These are phyloP conservation scores for Solanum verrucosum DNA, from an alignment of 257 asterid genomes.

Conservation along the genomic window DNA sequence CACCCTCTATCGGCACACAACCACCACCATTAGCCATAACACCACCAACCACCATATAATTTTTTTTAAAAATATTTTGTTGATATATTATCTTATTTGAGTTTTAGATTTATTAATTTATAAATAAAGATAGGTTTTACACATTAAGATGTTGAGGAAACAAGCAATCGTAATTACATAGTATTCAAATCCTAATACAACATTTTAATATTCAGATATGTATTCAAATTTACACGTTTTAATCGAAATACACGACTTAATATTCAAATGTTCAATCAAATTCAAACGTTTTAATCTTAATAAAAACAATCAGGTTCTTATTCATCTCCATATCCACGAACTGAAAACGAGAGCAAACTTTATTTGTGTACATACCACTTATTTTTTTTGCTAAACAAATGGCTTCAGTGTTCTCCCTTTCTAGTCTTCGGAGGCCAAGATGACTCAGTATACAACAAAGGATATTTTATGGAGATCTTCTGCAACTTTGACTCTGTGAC, in stretches of 20 bases:
- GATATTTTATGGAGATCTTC: conserved; percentile 48
- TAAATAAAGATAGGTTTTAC: neutral
- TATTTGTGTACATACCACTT: neutral
- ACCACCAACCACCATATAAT: neutral
- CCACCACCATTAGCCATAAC: neutral
- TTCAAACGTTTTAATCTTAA: neutral
- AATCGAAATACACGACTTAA: neutral
- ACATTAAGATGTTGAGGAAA: neutral
- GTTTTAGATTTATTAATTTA: neutral
- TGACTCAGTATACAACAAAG: conserved; percentile 4
- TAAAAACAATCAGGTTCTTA: neutral
- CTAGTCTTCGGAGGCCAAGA: neutral
- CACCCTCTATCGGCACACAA: neutral
- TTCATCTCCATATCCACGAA: neutral
- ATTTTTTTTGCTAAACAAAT: neutral
- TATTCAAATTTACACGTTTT: neutral
- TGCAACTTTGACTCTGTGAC: conserved; percentile 37
- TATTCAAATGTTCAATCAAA: neutral
- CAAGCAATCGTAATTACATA: neutral
- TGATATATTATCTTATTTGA: neutral
- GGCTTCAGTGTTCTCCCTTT: neutral
- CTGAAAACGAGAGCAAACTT: neutral
- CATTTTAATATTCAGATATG: neutral
- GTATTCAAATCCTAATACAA: neutral
- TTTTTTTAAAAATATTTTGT: neutral